A percentile compares a stretch with the other conserved stretches of the same genome.
These are phyloP conservation scores for Ophiorrhiza pumila DNA, from an alignment of 257 asterid genomes.

Conservation along the genomic window DNA sequence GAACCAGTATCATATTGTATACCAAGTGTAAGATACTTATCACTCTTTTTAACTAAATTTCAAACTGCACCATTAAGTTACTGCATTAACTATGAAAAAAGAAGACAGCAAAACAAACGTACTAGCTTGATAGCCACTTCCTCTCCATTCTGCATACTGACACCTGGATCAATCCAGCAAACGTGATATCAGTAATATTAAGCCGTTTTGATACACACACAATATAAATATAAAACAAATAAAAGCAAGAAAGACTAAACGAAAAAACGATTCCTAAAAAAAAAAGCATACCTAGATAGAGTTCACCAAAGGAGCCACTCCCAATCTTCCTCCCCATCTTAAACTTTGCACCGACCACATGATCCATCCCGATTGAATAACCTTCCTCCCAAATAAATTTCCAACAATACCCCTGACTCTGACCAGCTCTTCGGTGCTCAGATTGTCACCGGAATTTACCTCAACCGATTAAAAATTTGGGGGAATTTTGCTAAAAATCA, in stretches of 20 bases:
- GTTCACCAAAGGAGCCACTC: conserved; percentile 96
- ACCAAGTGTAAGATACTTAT: background rate
- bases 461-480: background rate
- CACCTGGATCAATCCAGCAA: conserved; percentile 52
- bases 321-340: conserved; percentile 97
- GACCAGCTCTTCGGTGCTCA: conserved; percentile 17
- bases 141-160: conserved; percentile 83
- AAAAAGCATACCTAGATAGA: conserved; percentile 63
- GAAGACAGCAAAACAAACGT: conserved; percentile 19
- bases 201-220: background rate
- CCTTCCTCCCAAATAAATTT: background rate
- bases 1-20: background rate
- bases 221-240: background rate
- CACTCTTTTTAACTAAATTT: background rate
- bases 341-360: conserved; percentile 80
- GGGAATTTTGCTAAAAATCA: background rate
- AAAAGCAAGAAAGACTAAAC: background rate
- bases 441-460: conserved; percentile 11
- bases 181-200: background rate
- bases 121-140: conserved; percentile 95
- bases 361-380: conserved; percentile 58
- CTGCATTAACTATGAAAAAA: background rate
- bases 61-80: background rate
- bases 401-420: conserved; percentile 12
- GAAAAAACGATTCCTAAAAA: background rate